Evolutionary conservation across 2,329 filamentous ascomycete species (phyloP), one percentile per base, ranked within the genome.

Genomic region (Didymella pinodella): DNA sequence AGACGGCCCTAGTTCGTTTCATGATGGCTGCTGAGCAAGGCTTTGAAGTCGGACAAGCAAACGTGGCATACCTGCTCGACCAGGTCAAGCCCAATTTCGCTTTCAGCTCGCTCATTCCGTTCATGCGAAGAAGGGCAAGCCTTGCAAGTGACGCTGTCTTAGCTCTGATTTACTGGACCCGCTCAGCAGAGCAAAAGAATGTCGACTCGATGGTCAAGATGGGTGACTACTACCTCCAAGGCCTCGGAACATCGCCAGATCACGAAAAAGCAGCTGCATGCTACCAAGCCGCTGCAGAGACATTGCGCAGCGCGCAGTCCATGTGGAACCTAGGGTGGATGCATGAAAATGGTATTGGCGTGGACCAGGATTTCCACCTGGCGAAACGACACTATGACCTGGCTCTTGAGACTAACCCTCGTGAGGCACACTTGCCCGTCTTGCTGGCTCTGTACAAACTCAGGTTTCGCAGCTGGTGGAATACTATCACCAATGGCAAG

Each of bases 301-400:
- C 91, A 59, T 88, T 94, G 67, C 90, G 93, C 72, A 96, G 92
- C 68, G 95, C 94, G 2, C 96, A 99, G 78, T 95, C 96, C 14
- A 87, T 97, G 57, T 99, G 93, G 86, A 98, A 99, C 70, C 83
- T 99, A 14, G 96, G 95, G 5, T 99, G 95, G 95, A 98, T 99
- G 94, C 93, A 99, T 72, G 95, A 99, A 78, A 97, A 98, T 71
- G 95, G 95, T 7, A 84, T 98, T 48, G 92, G 93, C 2, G 86
- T 98, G 20, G 90, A 91, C 54, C 95, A 99, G 75, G 95, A 99
- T 74, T 99, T 96, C 75, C 95, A 99, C 73, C 87, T 99, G 56
- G 95, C 96, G 2, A 99, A 99, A 79, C 85, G 95, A 53, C 97
- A 93, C 78, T 99, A 99, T 73, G 95, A 99, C 70, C 85, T 95